Evolutionary conservation across 148 eudicot species (phyloP).

Genomic region (Cornus controversa): DNA sequence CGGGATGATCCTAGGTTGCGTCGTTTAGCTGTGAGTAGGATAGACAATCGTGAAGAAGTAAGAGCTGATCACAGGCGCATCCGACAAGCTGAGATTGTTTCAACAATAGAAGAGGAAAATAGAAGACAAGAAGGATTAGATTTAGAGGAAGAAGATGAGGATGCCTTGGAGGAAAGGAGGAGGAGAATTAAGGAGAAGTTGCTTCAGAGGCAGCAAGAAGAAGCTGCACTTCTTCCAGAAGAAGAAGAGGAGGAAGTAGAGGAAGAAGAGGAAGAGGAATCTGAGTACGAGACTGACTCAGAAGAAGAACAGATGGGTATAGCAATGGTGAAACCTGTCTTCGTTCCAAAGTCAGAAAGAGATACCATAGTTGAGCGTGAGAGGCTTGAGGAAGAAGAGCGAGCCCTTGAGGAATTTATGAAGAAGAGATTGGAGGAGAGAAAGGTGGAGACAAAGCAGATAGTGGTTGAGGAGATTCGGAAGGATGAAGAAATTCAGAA

Average conservation of each 20-base stretch:
- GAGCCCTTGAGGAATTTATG: not conserved
- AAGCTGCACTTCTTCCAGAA: conserved; percentile 2
- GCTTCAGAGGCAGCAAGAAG: conserved; percentile 4
- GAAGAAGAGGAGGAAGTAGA: conserved; percentile 4
- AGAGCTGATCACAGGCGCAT: conserved; percentile 3
- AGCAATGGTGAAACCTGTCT: not conserved
- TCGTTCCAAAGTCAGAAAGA: not conserved
- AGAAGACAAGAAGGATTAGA: not conserved
- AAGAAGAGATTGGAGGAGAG: not conserved
- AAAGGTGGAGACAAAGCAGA: not conserved
- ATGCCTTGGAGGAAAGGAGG: conserved; percentile 1
- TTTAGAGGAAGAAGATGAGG: conserved; percentile 2
- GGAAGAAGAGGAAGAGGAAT: conserved; percentile 3
- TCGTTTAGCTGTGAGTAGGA: conserved; percentile 1
- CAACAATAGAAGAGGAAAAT: not conserved
- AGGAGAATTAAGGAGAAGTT: not conserved
- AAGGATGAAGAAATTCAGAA: conserved; percentile 3
- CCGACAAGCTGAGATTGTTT: conserved; percentile 1
- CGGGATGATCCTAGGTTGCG: conserved; percentile 1
- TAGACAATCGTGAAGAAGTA: conserved; percentile 1
- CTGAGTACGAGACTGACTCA: not conserved
- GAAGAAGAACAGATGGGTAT: not conserved
- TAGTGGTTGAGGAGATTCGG: not conserved
- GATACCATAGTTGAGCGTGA: not conserved
- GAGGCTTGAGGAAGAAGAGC: not conserved